These are phyloP conservation scores for Funneliformis mosseae DNA, from an alignment of 192 early-diverging fungal genomes.

Conservation along the genomic window DNA sequence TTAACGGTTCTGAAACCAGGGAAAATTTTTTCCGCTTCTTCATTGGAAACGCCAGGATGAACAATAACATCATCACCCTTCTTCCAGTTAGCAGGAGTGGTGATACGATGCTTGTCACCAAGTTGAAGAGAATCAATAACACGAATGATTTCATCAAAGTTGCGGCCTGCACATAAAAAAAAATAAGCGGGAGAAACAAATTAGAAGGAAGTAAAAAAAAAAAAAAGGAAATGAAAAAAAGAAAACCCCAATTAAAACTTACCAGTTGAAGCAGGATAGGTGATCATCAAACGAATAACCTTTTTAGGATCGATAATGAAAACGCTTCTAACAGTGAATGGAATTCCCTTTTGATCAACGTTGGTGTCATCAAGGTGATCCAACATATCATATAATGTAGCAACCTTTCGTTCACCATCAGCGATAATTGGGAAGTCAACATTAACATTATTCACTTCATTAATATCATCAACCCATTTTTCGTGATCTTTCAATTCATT, in stretches of 20 bases:
- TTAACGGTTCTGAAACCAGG: slow-evolving; percentile 77
- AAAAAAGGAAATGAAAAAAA: background rate
- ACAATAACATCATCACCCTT: slow-evolving; percentile 89
- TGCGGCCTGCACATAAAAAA: slow-evolving; percentile 64
- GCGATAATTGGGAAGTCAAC: slow-evolving; percentile 93
- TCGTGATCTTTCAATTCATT: slow-evolving; percentile 83
- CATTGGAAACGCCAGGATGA: slow-evolving; percentile 78
- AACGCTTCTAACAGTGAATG: slow-evolving; percentile 93
- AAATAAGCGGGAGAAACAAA: background rate
- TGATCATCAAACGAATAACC: slow-evolving; percentile 84
- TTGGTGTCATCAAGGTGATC: slow-evolving; percentile 94
- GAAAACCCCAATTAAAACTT: background rate
- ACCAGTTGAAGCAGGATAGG: slow-evolving; percentile 87
- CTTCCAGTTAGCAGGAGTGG: slow-evolving; percentile 95
- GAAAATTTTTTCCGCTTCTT: slow-evolving; percentile 85
- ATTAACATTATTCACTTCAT: slow-evolving; percentile 81
- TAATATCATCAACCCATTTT: slow-evolving; percentile 92
- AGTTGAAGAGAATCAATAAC: slow-evolving; percentile 93
- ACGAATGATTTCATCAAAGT: slow-evolving; percentile 97
- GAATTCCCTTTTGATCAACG: slow-evolving; percentile 84
- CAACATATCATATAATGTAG: slow-evolving; percentile 95
- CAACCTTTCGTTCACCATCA: slow-evolving; percentile 82
- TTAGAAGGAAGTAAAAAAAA: background rate
- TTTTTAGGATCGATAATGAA: slow-evolving; percentile 95
- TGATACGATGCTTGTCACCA: slow-evolving; percentile 83